Evolutionary conservation across 257 asterid genomes (phyloP).

Genomic region (Oldenlandia corymbosa): DNA sequence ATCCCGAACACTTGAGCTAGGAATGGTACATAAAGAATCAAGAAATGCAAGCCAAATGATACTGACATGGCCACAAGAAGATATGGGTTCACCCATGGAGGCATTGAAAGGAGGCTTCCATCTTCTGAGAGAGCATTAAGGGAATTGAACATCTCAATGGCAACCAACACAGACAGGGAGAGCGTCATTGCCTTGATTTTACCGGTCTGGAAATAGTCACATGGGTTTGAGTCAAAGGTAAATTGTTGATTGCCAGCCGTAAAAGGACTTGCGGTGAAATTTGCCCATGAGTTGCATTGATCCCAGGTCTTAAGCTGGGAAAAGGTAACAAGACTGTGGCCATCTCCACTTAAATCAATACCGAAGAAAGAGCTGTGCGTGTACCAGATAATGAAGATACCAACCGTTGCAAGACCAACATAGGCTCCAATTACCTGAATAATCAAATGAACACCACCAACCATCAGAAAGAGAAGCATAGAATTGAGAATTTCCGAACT

Average conservation of each 20-base stretch:
- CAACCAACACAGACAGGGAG: conserved; percentile 86
- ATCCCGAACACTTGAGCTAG: conserved; percentile 83
- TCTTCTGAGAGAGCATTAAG: conserved; percentile 94
- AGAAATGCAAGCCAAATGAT: conserved; percentile 89
- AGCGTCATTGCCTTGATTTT: conserved; percentile 96
- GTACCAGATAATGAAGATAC: conserved; percentile 85
- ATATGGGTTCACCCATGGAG: conserved; percentile 99
- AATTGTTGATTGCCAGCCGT: conserved; percentile 62
- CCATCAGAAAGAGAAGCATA: background rate
- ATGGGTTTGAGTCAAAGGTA: conserved; percentile 56
- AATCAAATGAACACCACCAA: conserved; percentile 11
- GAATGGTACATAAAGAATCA: conserved; percentile 92
- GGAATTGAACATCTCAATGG: conserved; percentile 96
- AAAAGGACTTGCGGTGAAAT: conserved; percentile 78
- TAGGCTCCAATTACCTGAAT: conserved; percentile 79
- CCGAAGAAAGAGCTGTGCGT: conserved; percentile 88
- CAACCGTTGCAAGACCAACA: conserved; percentile 93
- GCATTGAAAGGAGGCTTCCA: conserved; percentile 90
- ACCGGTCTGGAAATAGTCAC: conserved; percentile 84
- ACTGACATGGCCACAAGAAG: conserved; percentile 92
- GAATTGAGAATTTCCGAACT: too few relatives aligned
- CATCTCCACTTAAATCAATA: conserved; percentile 76
- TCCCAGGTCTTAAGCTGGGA: conserved; percentile 91
- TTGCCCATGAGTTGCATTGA: conserved; percentile 76
- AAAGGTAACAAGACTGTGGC: conserved; percentile 88